Conservation (phyloP, 139 green algal species). For the Limnomonas spitsbergensis region DNA sequence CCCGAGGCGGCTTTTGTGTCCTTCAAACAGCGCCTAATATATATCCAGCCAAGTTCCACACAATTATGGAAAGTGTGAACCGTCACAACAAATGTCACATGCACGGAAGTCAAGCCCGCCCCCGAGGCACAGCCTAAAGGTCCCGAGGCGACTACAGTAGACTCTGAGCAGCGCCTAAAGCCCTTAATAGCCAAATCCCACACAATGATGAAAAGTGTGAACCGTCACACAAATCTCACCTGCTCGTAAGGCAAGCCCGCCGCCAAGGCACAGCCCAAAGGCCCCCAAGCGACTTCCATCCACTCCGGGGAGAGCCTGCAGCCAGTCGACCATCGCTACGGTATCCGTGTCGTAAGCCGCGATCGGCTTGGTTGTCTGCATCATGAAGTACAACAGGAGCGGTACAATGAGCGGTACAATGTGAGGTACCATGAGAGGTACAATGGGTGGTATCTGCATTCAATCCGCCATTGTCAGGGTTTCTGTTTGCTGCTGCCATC, state of each 20-base stretch:
- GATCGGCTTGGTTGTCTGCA: not conserved
- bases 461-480: no score
- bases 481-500: no score
- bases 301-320: not conserved
- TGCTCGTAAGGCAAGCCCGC: not conserved
- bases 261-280: not conserved
- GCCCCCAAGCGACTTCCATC: not conserved
- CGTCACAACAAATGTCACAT: no score
- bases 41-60: no score
- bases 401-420: no score
- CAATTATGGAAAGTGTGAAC: no score
- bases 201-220: no score
- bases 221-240: no score
- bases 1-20: not conserved
- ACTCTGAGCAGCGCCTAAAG: not conserved
- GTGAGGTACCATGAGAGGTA: no score
- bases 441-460: no score
- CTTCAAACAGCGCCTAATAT: not conserved
- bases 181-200: no score
- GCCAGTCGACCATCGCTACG: not conserved
- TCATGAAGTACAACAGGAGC: no score
- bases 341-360: not conserved
- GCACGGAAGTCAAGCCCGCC: not conserved
- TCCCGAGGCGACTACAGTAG: not conserved
- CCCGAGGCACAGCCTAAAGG: not conserved